Percentiles rank a stretch among this genome's conserved stretches.
phyloP scores from a whole-genome alignment of 192 early-diverging fungal genomes.

The Cladochytrium replicatum region DNA sequence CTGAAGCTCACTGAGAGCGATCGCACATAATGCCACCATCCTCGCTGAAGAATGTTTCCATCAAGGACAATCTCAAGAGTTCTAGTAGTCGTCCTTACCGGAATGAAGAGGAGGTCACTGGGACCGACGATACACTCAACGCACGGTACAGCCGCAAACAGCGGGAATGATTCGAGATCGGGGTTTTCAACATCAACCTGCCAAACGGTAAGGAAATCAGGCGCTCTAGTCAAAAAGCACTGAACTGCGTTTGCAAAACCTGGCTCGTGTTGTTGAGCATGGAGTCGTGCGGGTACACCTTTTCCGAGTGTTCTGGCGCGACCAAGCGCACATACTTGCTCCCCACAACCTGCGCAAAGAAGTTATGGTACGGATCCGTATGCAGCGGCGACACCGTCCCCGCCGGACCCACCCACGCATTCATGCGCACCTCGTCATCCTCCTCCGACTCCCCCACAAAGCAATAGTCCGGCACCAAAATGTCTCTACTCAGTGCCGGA shows the following conservation, averaged over 20 bases:
- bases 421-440: conserved; percentile 23
- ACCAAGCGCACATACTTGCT: conserved; percentile 69
- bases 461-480: conserved; percentile 72
- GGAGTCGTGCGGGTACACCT: conserved; percentile 51
- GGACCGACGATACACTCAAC: conserved; percentile 60
- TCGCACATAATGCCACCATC: conserved; percentile 86
- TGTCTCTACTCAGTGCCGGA: conserved; percentile 54
- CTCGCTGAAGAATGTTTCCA: conserved; percentile 7
- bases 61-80: not conserved
- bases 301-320: conserved; percentile 44
- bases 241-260: conserved; percentile 17
- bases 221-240: not conserved
- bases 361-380: conserved; percentile 68
- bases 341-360: conserved; percentile 78
- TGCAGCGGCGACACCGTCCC: conserved; percentile 80
- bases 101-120: conserved; percentile 80
- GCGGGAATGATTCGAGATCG: conserved; percentile 45
- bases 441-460: conserved; percentile 34
- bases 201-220: conserved; percentile 3
- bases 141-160: conserved; percentile 45
- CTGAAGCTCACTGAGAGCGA: conserved; percentile 68
- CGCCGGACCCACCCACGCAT: conserved; percentile 76
- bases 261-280: conserved; percentile 66
- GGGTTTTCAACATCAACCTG: conserved; percentile 59
- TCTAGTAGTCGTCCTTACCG: conserved; percentile 48